Evolutionary conservation across 108 stramenopile species (phyloP), one percentile per base, ranked within the genome.

Genomic region (Parietichytrium sp.): DNA sequence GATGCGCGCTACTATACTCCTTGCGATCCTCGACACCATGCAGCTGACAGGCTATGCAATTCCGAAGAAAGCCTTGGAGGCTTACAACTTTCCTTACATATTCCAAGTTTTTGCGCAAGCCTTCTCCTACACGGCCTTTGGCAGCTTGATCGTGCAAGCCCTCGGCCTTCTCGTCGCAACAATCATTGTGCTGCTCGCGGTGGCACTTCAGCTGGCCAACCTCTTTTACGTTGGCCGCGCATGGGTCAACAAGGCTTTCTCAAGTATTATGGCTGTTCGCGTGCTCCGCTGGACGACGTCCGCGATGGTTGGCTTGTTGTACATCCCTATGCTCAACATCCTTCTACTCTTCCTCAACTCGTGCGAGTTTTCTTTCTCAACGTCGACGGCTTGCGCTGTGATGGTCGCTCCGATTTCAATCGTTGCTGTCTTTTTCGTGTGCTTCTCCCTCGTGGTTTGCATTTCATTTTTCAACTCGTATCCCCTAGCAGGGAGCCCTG

Each of bases 271-370:
- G 61, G 45, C 61, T 6, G 45, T 72, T 27, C 61, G 45, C 13
- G 61, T 72, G 38, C 25, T 72, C n/a, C 61, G 61, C 3, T 42
- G 45, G 23, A 72, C 61, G 29, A 72, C 45, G 61, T 33, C 61
- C 23, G 45, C 38, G 23, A 45, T 33, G 13, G 61, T 72, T 13
- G 61, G 61, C 0, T 45, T 72, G 23, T 25, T 72, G 0, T 72
- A 45, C 61, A 72, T 72, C 25, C 61, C 61, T 42, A 72, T 72
- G 61, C 38, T 42, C 33, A 72, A 72, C 20, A 42, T 72, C 0
- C 29, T 72, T 20, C n/a, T n/a, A n/a, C n/a, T n/a, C n/a, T n/a
- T n/a, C n/a, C n/a, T n/a, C n/a, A n/a, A n/a, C n/a, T 18, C 61
- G 33, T 72, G 61, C 33, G 61, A 72, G 25, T n/a, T n/a, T n/a